phyloP scores from a whole-genome alignment of 306 rosid genomes.

The Cucumis hystrix region DNA sequence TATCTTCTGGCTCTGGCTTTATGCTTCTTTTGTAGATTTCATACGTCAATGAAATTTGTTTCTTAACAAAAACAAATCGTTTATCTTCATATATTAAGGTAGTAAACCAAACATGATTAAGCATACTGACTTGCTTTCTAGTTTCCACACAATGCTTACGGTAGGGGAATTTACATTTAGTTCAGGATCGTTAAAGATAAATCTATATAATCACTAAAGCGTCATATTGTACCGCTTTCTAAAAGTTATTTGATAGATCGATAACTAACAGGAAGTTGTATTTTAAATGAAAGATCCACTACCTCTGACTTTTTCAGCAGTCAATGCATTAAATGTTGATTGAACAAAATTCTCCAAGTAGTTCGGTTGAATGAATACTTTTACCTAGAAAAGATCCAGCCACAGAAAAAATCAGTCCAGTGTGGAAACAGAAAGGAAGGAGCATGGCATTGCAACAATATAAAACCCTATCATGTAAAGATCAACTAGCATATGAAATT shows the following conservation, averaged over 20 bases:
- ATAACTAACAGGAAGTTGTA: background rate
- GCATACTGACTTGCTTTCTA: background rate
- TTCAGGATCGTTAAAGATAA: background rate
- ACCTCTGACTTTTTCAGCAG: constrained; percentile 84
- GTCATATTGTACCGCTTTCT: background rate
- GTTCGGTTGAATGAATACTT: constrained; percentile 73
- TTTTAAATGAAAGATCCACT: background rate
- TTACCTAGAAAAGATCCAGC: constrained; percentile 55
- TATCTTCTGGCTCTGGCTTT: background rate
- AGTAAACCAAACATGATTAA: background rate
- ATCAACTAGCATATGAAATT: background rate
- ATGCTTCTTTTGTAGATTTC: too few species aligned
- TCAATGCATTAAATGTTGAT: constrained; percentile 65
- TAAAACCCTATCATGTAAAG: background rate
- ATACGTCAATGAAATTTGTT: too few species aligned
- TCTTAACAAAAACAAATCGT: background rate
- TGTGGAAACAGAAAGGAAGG: background rate
- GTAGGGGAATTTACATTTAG: background rate
- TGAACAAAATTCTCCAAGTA: constrained; percentile 92
- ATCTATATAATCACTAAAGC: background rate
- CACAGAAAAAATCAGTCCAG: constrained; percentile 8
- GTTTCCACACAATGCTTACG: background rate
- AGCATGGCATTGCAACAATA: background rate
- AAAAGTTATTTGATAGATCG: background rate
- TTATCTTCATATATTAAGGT: background rate